Evolutionary conservation across 1,284 basidiomycete species (phyloP), one percentile per base, ranked within the genome.

Genomic region (Sanguinoderma infundibulare): DNA sequence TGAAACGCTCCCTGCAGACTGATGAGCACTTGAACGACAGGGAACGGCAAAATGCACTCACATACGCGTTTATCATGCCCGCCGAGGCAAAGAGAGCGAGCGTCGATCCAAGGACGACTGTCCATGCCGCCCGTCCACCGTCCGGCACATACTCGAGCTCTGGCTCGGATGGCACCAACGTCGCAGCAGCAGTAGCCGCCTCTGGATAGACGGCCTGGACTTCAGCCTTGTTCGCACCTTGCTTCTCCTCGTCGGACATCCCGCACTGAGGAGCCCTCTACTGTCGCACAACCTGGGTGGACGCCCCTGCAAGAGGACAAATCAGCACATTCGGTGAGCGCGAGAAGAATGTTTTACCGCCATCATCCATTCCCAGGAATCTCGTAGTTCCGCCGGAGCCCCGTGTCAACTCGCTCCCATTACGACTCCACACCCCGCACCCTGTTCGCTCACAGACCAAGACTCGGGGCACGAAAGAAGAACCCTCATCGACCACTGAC

Each of bases 11-110:
- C 65, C 65, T 67, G 44, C 8, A 14, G 6, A 2, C 5, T 2
- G 8, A 20, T n/a, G 32, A 22, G 40, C n/a, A n/a, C n/a, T 15
- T 5, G 17, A 14, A 32, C 0, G 12, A 36, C 34, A 26, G 22
- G 20, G 30, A 17, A 2, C 9, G 6, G 10, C 14, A 4, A 50
- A 49, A 36, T 15, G 12, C 14, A 62, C 65, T 5, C 3, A 67
- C 65, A 28, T 64, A 67, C 35, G 65, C 55, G 47, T 67, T 67
- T 32, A 67, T 63, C 65, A 67, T 62, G 14, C 65, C 65, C 15
- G 62, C 62, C 5, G 65, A 64, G 3, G 65, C 65, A 15, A 67
- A 67, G 4, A 66, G 52, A 15, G 65, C 62, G 14, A 64, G 60
- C 3, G 58, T 42, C 1, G 65, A 59, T 22, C 65, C 65, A 30